A percentile compares a stretch with the other conserved stretches of the same genome.
Evolutionary conservation across 345 rosid genomes (phyloP).

Genomic region (Eucalyptus sp.): DNA sequence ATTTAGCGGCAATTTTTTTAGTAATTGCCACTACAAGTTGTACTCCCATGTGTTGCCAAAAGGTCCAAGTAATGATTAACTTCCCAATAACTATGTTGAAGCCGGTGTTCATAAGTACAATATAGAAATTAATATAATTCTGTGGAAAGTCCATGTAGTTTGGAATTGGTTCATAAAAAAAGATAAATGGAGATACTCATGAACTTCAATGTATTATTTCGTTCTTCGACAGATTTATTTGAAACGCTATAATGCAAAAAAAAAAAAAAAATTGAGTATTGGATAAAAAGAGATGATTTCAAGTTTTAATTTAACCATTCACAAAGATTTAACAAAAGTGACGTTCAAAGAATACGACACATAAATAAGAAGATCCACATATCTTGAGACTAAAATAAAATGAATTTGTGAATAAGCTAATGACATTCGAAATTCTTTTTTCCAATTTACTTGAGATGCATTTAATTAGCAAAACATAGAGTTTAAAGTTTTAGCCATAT

Average conservation of each 20-base stretch:
- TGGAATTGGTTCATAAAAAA: not conserved
- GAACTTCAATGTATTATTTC: too few relatives aligned
- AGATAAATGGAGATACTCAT: too few relatives aligned
- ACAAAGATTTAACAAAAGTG: not conserved
- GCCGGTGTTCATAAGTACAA: not conserved
- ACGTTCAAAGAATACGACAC: accelerated
- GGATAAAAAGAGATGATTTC: not conserved
- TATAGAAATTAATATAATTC: not conserved
- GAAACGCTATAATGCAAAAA: not conserved
- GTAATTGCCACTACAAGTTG: too few relatives aligned
- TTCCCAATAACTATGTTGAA: not conserved
- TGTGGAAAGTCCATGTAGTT: accelerated
- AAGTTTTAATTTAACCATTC: not conserved
- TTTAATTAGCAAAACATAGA: not conserved
- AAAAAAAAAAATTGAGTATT: not conserved
- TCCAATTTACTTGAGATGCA: not conserved
- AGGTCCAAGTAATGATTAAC: not conserved
- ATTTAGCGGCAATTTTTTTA: too few relatives aligned
- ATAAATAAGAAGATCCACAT: not conserved
- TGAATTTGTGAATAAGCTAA: not conserved
- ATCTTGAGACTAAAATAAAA: accelerated
- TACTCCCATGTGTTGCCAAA: not conserved
- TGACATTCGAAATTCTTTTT: not conserved
- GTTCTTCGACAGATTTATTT: not conserved
- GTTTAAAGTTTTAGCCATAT: not conserved